A percentile compares a stretch with the other conserved stretches of the same genome.
phyloP scores from a whole-genome alignment of 1,139 yeast species.

The Geotrichum armillariae region DNA sequence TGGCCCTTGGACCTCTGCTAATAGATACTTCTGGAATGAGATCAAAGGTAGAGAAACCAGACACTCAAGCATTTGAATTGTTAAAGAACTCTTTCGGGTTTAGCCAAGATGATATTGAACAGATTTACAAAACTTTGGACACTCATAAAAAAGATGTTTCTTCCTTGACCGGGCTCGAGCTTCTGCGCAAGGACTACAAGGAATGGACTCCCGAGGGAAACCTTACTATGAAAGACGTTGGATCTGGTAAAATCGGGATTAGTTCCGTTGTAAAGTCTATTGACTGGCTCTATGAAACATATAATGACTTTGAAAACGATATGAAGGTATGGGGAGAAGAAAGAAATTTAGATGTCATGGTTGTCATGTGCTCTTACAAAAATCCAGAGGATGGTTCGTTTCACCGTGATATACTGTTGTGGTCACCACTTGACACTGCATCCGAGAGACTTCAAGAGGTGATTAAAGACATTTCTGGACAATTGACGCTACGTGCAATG shows the following conservation, averaged over 20 bases:
- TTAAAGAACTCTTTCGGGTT: constrained; percentile 34
- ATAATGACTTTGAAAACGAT: constrained; percentile 44
- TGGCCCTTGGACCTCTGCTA: constrained; percentile 66
- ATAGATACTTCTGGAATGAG: constrained; percentile 68
- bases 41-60: constrained; percentile 57
- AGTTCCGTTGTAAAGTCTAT: constrained; percentile 71
- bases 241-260: constrained; percentile 56
- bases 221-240: constrained; percentile 27
- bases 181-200: constrained; percentile 81
- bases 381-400: constrained; percentile 45
- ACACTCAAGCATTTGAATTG: constrained; percentile 46
- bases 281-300: constrained; percentile 51
- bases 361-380: constrained; percentile 64
- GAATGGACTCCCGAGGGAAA: constrained; percentile 52
- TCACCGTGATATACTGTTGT: constrained; percentile 56
- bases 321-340: constrained; percentile 43
- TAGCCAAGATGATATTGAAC: constrained; percentile 8
- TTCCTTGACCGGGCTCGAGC: constrained; percentile 58
- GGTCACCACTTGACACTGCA: constrained; percentile 32
- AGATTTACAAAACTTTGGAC: constrained; percentile 40
- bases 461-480: constrained; percentile 37
- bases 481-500: constrained; percentile 38
- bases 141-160: constrained; percentile 60
- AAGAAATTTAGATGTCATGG: constrained; percentile 51
- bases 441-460: constrained; percentile 34